A percentile compares a stretch with the other conserved stretches of the same genome.
These are phyloP conservation scores for Leccinum obscurum DNA, from an alignment of 768 basidiomycete genomes.

Conservation along the genomic window DNA sequence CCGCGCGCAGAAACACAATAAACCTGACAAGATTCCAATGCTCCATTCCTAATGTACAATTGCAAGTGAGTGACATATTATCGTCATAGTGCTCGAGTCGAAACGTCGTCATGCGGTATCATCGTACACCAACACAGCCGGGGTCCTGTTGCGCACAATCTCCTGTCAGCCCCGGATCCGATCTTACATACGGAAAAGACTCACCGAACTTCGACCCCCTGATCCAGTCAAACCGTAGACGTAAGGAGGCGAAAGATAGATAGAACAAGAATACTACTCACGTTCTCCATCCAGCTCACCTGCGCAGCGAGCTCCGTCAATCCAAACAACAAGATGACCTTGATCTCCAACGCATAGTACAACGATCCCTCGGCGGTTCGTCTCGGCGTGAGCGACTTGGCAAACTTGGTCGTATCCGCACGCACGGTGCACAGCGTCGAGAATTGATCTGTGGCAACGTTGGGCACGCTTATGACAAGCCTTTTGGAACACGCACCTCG, in stretches of 20 bases:
- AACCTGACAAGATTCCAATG: not conserved
- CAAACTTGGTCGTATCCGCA: conserved; percentile 35
- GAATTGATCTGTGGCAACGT: conserved; percentile 30
- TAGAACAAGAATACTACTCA: conserved; percentile 24
- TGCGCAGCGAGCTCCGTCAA: conserved; percentile 54
- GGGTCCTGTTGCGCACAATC: conserved; percentile 19
- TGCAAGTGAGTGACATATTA: not conserved
- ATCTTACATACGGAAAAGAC: not conserved
- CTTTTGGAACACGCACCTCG: conserved; percentile 21
- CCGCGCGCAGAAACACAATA: too few relatives aligned
- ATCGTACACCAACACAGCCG: conserved; percentile 33
- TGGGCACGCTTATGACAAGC: not conserved
- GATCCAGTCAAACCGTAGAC: not conserved
- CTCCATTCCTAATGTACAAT: not conserved
- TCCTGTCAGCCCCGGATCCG: not conserved
- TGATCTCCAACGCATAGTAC: conserved; percentile 32
- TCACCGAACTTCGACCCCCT: conserved; percentile 42
- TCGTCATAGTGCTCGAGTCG: not conserved
- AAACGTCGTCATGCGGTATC: conserved; percentile 8
- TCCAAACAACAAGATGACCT: conserved; percentile 50
- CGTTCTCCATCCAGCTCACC: conserved; percentile 51
- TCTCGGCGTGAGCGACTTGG: conserved; percentile 23
- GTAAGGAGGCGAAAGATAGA: conserved; percentile 1
- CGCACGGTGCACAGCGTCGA: conserved; percentile 36
- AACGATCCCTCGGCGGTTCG: conserved; percentile 22